Evolutionary conservation across 2,329 filamentous ascomycete genomes (phyloP).

Genomic region (Penicillium sp.): DNA sequence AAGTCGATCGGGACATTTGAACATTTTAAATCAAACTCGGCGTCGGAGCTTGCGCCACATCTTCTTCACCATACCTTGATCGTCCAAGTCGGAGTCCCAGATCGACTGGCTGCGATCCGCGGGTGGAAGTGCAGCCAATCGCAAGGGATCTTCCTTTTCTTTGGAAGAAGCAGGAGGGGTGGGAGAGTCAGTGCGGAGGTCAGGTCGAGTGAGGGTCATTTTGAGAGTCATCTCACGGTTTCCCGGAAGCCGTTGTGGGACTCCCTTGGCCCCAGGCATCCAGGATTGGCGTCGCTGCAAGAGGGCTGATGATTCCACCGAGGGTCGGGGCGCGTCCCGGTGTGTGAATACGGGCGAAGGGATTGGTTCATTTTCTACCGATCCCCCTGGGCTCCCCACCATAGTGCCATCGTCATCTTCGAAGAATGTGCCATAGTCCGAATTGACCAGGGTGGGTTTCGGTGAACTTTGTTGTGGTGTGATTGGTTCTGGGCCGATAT

Average conservation of each 20-base stretch:
- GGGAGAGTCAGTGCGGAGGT: conserved; percentile 60
- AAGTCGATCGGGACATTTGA: not conserved
- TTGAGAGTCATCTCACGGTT: conserved; percentile 91
- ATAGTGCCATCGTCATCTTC: conserved; percentile 49
- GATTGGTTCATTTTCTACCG: conserved; percentile 24
- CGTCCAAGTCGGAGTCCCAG: conserved; percentile 46
- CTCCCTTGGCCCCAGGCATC: conserved; percentile 33
- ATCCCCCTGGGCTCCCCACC: conserved; percentile 32
- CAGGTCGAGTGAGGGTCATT: conserved; percentile 90
- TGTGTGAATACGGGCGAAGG: conserved; percentile 19
- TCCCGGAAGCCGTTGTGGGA: conserved; percentile 55
- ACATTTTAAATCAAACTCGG: conserved; percentile 16
- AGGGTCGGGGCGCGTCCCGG: conserved; percentile 15
- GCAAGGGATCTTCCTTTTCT: conserved; percentile 56
- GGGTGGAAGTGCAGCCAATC: conserved; percentile 54
- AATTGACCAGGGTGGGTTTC: conserved; percentile 39
- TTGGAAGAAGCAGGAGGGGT: conserved; percentile 58
- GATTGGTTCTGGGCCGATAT: conserved; percentile 15
- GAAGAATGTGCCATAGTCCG: conserved; percentile 54
- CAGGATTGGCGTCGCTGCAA: conserved; percentile 20
- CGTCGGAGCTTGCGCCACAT: conserved; percentile 46
- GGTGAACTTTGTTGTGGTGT: conserved; percentile 28
- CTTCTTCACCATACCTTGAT: conserved; percentile 43
- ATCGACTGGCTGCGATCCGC: conserved; percentile 44
- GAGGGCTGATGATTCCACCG: conserved; percentile 16